Evolutionary conservation across 2,329 filamentous ascomycete species (phyloP).

Genomic region (Hymenoscyphus occultus): DNA sequence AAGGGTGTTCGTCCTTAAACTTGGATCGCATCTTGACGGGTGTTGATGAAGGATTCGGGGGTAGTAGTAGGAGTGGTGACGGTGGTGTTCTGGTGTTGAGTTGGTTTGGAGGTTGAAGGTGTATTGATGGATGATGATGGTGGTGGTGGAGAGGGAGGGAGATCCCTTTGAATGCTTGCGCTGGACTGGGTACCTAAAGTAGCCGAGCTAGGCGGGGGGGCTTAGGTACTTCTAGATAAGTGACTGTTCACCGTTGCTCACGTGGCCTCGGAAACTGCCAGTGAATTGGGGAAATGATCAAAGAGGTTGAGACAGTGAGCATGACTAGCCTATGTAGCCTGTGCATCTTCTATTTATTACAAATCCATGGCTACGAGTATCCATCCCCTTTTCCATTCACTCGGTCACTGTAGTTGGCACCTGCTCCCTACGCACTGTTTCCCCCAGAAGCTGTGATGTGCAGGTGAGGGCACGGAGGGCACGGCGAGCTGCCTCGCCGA

Average conservation of each 20-base stretch:
- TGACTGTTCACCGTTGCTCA: no score
- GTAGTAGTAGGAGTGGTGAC: conserved; percentile 1
- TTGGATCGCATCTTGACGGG: conserved; percentile 85
- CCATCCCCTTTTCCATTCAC: no score
- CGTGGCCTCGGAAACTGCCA: no score
- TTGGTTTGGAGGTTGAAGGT: conserved; percentile 12
- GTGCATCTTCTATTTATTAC: no score
- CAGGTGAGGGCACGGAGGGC: no score
- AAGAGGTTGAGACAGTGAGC: not conserved
- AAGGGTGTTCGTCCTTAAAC: conserved; percentile 99
- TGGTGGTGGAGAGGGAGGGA: not conserved
- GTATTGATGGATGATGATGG: not conserved
- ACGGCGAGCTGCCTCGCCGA: no score
- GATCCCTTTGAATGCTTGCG: not conserved
- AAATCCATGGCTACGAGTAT: no score
- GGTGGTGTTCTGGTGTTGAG: conserved; percentile 4
- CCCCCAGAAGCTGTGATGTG: no score
- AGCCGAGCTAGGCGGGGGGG: no score
- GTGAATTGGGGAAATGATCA: not conserved
- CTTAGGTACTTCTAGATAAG: no score
- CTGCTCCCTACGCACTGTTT: no score
- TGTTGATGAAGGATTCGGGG: conserved; percentile 24
- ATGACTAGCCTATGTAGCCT: not conserved
- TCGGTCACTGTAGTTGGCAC: no score
- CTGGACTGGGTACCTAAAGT: not conserved